phyloP scores from a whole-genome alignment of 257 asterid genomes.

The Leptodermis oblonga region DNA sequence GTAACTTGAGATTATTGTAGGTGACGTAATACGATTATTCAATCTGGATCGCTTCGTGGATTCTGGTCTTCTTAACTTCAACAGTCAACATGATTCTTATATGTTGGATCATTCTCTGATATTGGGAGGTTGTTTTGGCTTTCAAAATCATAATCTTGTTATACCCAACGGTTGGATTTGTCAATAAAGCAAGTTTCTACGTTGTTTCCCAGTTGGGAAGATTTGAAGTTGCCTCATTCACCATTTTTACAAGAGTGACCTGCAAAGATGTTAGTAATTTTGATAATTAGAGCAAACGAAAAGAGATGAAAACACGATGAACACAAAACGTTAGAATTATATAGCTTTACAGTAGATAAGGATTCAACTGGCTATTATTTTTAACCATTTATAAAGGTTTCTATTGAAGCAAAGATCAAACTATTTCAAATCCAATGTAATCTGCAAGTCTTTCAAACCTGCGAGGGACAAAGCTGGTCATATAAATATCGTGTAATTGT shows the following conservation, averaged over 20 bases:
- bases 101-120: neutral
- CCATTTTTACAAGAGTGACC: slow-evolving; percentile 56
- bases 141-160: neutral
- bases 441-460: neutral
- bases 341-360: neutral
- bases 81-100: neutral
- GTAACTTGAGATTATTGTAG: too few species aligned
- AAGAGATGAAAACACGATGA: neutral
- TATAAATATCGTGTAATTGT: too few species aligned
- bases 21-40: too few species aligned
- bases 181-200: neutral
- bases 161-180: neutral
- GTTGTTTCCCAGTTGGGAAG: slow-evolving; percentile 52
- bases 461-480: too few species aligned
- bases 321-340: neutral
- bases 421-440: neutral
- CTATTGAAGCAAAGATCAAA: neutral
- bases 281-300: neutral
- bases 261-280: slow-evolving; percentile 18
- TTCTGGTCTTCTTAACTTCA: neutral
- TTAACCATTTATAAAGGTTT: neutral
- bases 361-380: neutral
- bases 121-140: neutral
- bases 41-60: too few species aligned
- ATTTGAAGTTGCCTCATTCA: slow-evolving; percentile 61